Conservation (phyloP, 768 basidiomycete genomes). For the Pleurotus sapidus region DNA sequence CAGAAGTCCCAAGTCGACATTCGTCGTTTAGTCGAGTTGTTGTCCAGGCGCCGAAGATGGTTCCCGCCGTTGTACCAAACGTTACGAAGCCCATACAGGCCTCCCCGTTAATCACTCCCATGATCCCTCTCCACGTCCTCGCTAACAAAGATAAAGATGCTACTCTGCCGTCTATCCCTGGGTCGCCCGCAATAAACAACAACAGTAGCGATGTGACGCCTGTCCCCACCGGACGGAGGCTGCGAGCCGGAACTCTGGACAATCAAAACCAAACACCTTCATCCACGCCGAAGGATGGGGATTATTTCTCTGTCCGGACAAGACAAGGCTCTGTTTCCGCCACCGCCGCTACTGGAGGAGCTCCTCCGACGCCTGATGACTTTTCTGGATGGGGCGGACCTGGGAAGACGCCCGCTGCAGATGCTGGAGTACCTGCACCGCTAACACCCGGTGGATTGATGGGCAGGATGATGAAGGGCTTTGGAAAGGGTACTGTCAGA, state of each 20-base stretch:
- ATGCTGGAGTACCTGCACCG: conserved; percentile 30
- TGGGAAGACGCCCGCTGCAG: conserved; percentile 24
- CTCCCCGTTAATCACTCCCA: conserved; percentile 57
- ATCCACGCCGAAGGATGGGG: conserved; percentile 27
- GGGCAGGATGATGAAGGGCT: conserved; percentile 77
- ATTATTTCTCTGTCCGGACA: conserved; percentile 51
- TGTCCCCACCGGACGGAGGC: conserved; percentile 29
- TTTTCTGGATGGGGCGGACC: conserved; percentile 44
- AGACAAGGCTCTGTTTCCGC: conserved; percentile 40
- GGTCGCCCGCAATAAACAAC: conserved; percentile 30
- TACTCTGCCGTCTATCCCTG: conserved; percentile 34
- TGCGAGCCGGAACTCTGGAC: conserved; percentile 46
- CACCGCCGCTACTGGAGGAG: conserved; percentile 10
- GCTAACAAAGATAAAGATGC: conserved; percentile 22
- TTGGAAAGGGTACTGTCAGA: conserved; percentile 58
- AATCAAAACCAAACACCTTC: conserved; percentile 15
- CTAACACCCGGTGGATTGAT: conserved; percentile 53
- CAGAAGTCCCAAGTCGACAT: not conserved
- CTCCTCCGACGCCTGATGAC: conserved; percentile 42
- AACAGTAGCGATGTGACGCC: conserved; percentile 26
- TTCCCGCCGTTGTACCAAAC: conserved; percentile 58
- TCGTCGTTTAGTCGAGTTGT: conserved; percentile 36
- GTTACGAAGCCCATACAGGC: conserved; percentile 39
- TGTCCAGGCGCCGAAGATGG: conserved; percentile 61
- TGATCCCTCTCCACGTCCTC: conserved; percentile 45